Base-by-base conservation (phyloP, 1,284 basidiomycete genomes). In the Sparassis latifolia region DNA sequence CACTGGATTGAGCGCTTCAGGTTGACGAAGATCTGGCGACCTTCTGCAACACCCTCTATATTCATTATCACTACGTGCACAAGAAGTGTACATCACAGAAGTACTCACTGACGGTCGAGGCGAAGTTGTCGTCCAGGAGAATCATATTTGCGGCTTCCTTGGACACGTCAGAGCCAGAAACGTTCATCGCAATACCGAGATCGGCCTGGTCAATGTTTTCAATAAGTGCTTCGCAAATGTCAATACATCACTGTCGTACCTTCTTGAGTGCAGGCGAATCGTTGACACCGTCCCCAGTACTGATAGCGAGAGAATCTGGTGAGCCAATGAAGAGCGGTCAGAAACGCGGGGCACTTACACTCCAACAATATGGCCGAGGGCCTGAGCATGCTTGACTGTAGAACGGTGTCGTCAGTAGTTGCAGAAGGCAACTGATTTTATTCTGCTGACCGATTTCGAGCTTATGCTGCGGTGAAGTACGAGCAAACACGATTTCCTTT, bases 81-180 rank as follows among this genome's bases (percentile, higher is more conserved):
- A 5, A 30, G n/a, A 31, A 30, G 48, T 28, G n/a, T 2, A 31
- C 30, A 43, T 43, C 37, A 10, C n/a, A 33, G 4, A n/a, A 5
- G 55, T n/a, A 79, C 78, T 75, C 53, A 80, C 78, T 83, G 53
- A 85, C 82, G 45, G 80, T 83, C 2, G 82, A 84, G 6, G 82
- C 81, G 55, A 84, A 84, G 57, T 84, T 84, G 60, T 84, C 82
- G 55, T 83, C 81, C 80, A 47, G 70, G 4, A 86, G 68, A 55
- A 86, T 83, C 82, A 86, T 84, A 62, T 87, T 80, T 1, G 83
- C 83, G 7, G 84, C 83, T 62, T 86, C 84, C 61, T 85, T 86
- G 0, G 83, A 82, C 10, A 86, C 84, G 56, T 86, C 84, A 3
- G 82, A 84, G 20, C 83, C 84, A 35, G 81, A 83, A 38, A 84